These are phyloP conservation scores for Pestalotiopsis fici DNA, from an alignment of 2,329 filamentous ascomycete genomes.

Conservation along the genomic window DNA sequence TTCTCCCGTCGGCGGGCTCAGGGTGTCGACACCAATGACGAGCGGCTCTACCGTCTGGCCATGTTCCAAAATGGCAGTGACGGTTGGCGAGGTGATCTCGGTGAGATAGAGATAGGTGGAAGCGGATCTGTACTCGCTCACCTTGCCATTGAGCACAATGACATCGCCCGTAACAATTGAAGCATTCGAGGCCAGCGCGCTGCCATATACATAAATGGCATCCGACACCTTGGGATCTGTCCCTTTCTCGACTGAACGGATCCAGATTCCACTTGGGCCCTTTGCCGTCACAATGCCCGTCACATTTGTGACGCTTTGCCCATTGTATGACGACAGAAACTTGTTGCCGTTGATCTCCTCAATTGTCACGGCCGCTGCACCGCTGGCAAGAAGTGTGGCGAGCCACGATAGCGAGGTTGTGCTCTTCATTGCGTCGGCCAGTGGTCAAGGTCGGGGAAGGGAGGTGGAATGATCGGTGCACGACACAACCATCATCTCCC, in stretches of 20 bases:
- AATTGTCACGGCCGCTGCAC: slow-evolving; percentile 42
- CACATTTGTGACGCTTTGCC: slow-evolving; percentile 57
- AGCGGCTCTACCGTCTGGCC: slow-evolving; percentile 57
- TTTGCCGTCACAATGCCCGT: slow-evolving; percentile 67
- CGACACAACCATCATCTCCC: not conserved
- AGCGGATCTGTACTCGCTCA: slow-evolving; percentile 58
- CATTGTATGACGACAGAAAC: slow-evolving; percentile 63
- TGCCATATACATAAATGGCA: slow-evolving; percentile 65
- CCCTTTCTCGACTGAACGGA: slow-evolving; percentile 61
- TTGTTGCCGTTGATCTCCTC: slow-evolving; percentile 66
- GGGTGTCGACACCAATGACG: slow-evolving; percentile 59
- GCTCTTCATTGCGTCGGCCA: slow-evolving; percentile 14
- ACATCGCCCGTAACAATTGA: slow-evolving; percentile 58
- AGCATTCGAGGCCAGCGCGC: slow-evolving; percentile 48
- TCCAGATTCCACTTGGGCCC: slow-evolving; percentile 61
- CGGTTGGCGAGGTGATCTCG: slow-evolving; percentile 57
- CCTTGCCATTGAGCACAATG: slow-evolving; percentile 59
- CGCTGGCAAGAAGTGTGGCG: slow-evolving; percentile 24
- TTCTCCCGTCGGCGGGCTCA: slow-evolving; percentile 59
- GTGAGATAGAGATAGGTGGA: slow-evolving; percentile 63
- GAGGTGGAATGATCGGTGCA: not conserved
- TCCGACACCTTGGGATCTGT: slow-evolving; percentile 60
- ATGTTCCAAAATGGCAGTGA: slow-evolving; percentile 53
- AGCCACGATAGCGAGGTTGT: slow-evolving; percentile 12
- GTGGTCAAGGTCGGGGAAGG: not conserved